Percentiles rank a stretch among this genome's conserved stretches.
Evolutionary conservation across 2,329 filamentous ascomycete genomes (phyloP).

Genomic region (Fusarium coicis): DNA sequence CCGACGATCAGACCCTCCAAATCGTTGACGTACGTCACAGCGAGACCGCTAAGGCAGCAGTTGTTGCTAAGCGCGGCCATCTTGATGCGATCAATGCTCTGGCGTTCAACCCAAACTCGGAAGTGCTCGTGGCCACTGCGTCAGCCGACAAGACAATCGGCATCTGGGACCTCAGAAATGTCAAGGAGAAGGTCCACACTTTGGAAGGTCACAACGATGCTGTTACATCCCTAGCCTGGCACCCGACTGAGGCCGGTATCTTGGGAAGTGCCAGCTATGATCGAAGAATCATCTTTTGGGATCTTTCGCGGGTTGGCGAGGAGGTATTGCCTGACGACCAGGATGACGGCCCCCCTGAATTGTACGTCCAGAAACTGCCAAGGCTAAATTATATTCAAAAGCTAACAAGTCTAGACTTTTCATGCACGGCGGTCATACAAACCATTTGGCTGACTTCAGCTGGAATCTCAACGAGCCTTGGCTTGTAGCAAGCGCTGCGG

Average conservation of each 20-base stretch:
- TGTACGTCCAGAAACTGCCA: conserved; percentile 67
- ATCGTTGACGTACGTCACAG: conserved; percentile 85
- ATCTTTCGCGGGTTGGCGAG: conserved; percentile 88
- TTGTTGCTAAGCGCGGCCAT: conserved; percentile 79
- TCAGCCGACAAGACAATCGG: conserved; percentile 96
- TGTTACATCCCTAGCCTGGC: conserved; percentile 94
- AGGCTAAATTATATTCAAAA: conserved; percentile 3
- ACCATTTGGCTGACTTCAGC: conserved; percentile 94
- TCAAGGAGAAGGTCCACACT: conserved; percentile 89
- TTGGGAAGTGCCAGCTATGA: conserved; percentile 94
- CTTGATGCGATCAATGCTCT: conserved; percentile 95
- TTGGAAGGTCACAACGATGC: conserved; percentile 89
- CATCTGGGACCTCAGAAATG: conserved; percentile 93
- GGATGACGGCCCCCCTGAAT: conserved; percentile 92
- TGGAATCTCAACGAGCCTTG: conserved; percentile 98
- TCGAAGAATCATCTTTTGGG: conserved; percentile 95
- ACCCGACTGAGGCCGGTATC: conserved; percentile 88
- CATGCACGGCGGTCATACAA: conserved; percentile 99
- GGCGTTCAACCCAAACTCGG: conserved; percentile 91
- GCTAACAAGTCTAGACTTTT: conserved; percentile 72
- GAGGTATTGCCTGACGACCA: conserved; percentile 95
- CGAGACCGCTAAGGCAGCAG: conserved; percentile 73
- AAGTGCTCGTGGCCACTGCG: conserved; percentile 89
- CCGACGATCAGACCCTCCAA: conserved; percentile 93
- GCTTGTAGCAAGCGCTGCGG: conserved; percentile 94